Evolutionary conservation across 2,329 filamentous ascomycete species (phyloP), one percentile per base, ranked within the genome.

Genomic region (Onygenales sp.): DNA sequence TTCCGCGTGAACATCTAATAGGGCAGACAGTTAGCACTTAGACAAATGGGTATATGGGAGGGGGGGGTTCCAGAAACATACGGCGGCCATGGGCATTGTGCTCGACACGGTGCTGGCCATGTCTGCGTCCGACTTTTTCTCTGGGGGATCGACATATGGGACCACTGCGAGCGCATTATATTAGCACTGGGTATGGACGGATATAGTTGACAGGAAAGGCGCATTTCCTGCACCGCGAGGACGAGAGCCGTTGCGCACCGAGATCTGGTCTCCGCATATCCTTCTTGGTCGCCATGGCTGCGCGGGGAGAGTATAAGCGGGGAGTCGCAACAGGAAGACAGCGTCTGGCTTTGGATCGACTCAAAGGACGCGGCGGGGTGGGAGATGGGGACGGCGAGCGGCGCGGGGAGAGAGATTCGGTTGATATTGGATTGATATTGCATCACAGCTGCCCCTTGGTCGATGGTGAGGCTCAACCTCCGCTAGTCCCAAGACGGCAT

Each of bases 1-100:
- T 95, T 95, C 61, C 90, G 81, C 62, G 87, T 93, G 68, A 95
- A 93, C 79, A 95, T 94, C 80, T 83, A 59, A 27, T n/a, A 42
- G 13, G n/a, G 11, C 13, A 9, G 27, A 32, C n/a, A 4, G 10
- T 17, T 44, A 56, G 48, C 44, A 52, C 5, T 11, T 32, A 1
- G 31, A 21, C 13, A 39, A 39, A 39, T 32, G 17, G 21, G 46
- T 10, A 6, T 10, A 14, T 32, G 17, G 17, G 17, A 2, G 17
- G 2, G 14, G 4, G 36, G 17, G 17, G 36, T n/a, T 27, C 21
- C 33, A 51, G 49, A 40, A 56, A 76, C 77, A 69, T 74, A 84
- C 81, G 58, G 91, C 91, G 54, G 88, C 90, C 92, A 96, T 96
- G 55, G 92, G 92, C 66, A 97, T 77, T 37, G 91, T 94, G 65